Percentiles rank a stretch among this genome's conserved stretches.
Conservation (phyloP, 768 basidiomycete genomes). For the Leccinellum rugosiceps region DNA sequence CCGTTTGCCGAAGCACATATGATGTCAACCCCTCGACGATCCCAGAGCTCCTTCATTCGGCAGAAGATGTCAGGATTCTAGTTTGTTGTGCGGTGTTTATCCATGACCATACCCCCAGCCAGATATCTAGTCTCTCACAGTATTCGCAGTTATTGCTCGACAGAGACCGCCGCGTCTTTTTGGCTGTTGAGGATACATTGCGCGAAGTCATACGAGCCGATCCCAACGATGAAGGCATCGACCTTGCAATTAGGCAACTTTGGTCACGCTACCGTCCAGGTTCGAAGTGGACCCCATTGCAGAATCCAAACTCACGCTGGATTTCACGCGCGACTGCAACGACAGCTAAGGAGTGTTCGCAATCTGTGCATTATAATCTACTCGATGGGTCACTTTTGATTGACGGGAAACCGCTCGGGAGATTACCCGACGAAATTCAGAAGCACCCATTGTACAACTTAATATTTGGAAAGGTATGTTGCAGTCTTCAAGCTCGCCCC, state of each 20-base stretch:
- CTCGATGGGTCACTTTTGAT: constrained; percentile 28
- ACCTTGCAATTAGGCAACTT: constrained; percentile 17
- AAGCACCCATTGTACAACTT: constrained; percentile 18
- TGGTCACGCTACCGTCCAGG: constrained; percentile 26
- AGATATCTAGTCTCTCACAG: constrained; percentile 1
- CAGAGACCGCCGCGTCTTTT: constrained; percentile 30
- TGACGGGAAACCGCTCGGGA: constrained; percentile 24
- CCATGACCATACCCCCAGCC: constrained; percentile 23
- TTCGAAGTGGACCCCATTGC: constrained; percentile 18
- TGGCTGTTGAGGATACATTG: constrained; percentile 19
- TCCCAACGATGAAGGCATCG: constrained; percentile 7
- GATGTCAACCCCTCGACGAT: constrained; percentile 19
- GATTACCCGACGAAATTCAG: constrained; percentile 19
- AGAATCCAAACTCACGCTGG: constrained; percentile 21
- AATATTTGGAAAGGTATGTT: constrained; percentile 22
- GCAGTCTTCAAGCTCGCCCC: too few relatives aligned
- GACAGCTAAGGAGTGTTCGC: constrained; percentile 10
- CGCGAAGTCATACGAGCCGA: constrained; percentile 1
- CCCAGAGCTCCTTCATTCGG: constrained; percentile 12
- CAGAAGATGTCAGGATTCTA: constrained; percentile 24
- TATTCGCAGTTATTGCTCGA: constrained; percentile 21
- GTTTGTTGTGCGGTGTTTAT: constrained; percentile 27
- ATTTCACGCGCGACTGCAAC: constrained; percentile 17
- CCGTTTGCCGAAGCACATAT: constrained; percentile 36
- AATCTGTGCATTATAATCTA: constrained; percentile 21